Evolutionary conservation across 306 rosid species (phyloP).

Genomic region (Heteromeles arbutifolia): DNA sequence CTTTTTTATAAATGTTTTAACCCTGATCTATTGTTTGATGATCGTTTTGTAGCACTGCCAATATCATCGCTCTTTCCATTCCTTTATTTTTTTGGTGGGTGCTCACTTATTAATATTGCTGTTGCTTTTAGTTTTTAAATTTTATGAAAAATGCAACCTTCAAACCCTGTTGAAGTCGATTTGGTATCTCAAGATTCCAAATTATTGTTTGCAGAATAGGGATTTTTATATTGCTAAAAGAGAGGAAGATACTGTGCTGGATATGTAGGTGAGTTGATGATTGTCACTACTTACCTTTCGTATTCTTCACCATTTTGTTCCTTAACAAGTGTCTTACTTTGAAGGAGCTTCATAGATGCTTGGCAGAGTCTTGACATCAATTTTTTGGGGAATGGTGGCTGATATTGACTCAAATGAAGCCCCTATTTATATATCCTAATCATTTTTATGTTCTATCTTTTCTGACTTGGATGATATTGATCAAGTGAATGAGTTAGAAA

Average conservation of each 20-base stretch:
- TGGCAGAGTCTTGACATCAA: conserved; percentile 71
- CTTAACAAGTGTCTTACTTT: neutral
- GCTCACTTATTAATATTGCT: neutral
- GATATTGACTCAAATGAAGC: conserved; percentile 18
- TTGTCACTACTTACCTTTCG: neutral
- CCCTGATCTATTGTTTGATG: neutral
- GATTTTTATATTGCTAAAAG: conserved; percentile 70
- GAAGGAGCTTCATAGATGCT: conserved; percentile 76
- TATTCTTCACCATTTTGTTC: neutral
- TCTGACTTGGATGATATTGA: too few species aligned
- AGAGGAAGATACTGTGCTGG: conserved; percentile 81
- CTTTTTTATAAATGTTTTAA: neutral
- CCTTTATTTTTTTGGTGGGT: conserved; percentile 52
- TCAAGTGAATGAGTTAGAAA: too few species aligned
- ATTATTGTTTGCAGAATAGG: conserved; percentile 44
- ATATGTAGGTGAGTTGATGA: conserved; percentile 52
- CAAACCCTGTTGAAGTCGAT: neutral
- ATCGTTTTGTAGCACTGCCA: conserved; percentile 32
- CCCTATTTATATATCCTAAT: too few species aligned
- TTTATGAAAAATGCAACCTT: too few species aligned
- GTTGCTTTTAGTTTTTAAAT: neutral
- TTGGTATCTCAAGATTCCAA: neutral
- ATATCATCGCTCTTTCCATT: conserved; percentile 42
- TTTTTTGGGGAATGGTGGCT: conserved; percentile 69
- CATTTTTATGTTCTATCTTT: too few species aligned